phyloP scores from a whole-genome alignment of 1,284 basidiomycete species.

The Papiliotrema laurentii region DNA sequence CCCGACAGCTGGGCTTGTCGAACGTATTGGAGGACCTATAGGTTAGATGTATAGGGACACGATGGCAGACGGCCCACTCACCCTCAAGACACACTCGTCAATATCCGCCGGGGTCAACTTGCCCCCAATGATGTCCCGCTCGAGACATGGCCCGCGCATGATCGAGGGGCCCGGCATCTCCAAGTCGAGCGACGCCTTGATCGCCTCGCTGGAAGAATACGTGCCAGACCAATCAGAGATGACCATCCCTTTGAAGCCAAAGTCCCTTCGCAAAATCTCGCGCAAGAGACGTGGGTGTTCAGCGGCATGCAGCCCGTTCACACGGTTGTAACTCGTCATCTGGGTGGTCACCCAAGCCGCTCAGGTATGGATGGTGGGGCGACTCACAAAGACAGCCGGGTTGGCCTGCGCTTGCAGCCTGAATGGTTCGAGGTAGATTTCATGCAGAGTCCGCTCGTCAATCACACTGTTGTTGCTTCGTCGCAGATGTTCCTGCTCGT shows the following conservation, averaged over 20 bases:
- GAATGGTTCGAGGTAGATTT: conserved; percentile 77
- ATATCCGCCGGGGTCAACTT: conserved; percentile 64
- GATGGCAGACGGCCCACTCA: conserved; percentile 46
- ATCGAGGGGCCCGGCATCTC: conserved; percentile 51
- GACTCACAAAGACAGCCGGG: conserved; percentile 19
- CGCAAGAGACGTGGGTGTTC: conserved; percentile 61
- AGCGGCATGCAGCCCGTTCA: conserved; percentile 63
- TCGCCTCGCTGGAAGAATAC: conserved; percentile 69
- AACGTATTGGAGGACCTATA: background rate
- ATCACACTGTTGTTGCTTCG: conserved; percentile 48
- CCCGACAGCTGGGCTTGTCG: conserved; percentile 21
- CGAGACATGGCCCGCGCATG: conserved; percentile 48
- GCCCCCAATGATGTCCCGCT: conserved; percentile 58
- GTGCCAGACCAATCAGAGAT: conserved; percentile 57
- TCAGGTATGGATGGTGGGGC: conserved; percentile 19
- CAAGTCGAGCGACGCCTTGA: conserved; percentile 61
- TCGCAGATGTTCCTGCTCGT: conserved; percentile 53
- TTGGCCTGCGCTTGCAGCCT: conserved; percentile 64
- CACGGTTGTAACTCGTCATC: conserved; percentile 53
- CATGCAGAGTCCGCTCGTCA: conserved; percentile 64
- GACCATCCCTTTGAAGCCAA: conserved; percentile 53
- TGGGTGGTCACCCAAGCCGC: conserved; percentile 49
- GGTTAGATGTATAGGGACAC: conserved; percentile 49
- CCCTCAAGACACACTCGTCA: conserved; percentile 62
- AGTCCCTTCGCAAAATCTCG: conserved; percentile 59